phyloP scores from a whole-genome alignment of 23 red algal species.

The Gracilariopsis chorda region DNA sequence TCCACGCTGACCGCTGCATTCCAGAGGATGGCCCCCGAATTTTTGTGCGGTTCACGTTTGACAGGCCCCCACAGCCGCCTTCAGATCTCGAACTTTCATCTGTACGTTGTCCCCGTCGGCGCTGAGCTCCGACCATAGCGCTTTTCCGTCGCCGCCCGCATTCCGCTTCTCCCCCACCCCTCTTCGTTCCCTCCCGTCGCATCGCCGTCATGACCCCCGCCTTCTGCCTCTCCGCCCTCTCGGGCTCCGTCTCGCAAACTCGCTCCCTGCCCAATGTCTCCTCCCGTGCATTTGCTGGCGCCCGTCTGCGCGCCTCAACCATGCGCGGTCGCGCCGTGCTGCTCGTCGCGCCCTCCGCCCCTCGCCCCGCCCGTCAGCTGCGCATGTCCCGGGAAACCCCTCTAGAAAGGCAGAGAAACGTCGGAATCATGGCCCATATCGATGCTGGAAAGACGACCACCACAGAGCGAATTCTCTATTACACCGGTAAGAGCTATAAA shows the following conservation, averaged over 20 bases:
- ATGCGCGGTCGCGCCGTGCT: background rate
- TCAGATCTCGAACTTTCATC: background rate
- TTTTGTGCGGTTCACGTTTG: background rate
- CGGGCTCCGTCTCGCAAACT: background rate
- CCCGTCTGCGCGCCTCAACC: background rate
- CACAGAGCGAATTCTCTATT: conserved; percentile 98
- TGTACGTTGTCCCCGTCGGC: background rate
- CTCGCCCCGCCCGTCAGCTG: background rate
- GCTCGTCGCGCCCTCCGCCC: background rate
- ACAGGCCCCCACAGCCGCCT: background rate
- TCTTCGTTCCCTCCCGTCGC: background rate
- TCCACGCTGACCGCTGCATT: too few relatives aligned
- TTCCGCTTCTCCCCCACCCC: background rate
- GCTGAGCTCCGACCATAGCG: background rate
- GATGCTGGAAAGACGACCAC: conserved; percentile 98
- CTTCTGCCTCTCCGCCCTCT: background rate
- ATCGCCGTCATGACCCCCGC: background rate
- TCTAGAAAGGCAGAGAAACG: conserved; percentile 59
- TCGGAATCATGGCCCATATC: conserved; percentile 87
- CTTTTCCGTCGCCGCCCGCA: background rate
- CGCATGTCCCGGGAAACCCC: conserved; percentile 66
- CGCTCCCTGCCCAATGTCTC: background rate
- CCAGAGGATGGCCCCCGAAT: too few relatives aligned
- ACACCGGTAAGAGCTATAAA: conserved; percentile 98
- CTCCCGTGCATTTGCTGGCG: background rate